phyloP scores from a whole-genome alignment of 768 basidiomycete species.

The Sarcodon aspratus region DNA sequence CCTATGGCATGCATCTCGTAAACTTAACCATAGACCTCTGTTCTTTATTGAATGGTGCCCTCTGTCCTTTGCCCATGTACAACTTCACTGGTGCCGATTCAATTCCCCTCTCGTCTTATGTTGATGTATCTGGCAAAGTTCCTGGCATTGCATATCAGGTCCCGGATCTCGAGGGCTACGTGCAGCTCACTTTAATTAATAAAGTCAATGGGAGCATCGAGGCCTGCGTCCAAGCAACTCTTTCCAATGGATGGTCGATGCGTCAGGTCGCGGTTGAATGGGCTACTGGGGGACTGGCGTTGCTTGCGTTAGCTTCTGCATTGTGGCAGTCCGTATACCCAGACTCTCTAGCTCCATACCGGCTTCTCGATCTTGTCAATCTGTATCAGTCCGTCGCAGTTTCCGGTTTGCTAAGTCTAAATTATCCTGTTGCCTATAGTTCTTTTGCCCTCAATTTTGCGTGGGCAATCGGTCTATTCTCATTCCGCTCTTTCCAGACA shows the following conservation, averaged over 20 bases:
- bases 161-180: conserved; percentile 88
- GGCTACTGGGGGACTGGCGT: conserved; percentile 54
- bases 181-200: conserved; percentile 64
- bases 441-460: conserved; percentile 80
- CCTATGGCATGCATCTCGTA: conserved; percentile 77
- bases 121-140: conserved; percentile 44
- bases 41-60: conserved; percentile 57
- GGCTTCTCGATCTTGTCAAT: conserved; percentile 71
- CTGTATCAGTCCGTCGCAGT: conserved; percentile 80
- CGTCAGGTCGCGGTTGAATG: conserved; percentile 69
- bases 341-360: conserved; percentile 52
- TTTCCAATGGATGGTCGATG: conserved; percentile 85
- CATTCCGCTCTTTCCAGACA: conserved; percentile 49
- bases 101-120: conserved; percentile 47
- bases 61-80: conserved; percentile 77
- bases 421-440: conserved; percentile 79
- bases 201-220: conserved; percentile 60
- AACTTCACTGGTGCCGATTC: conserved; percentile 81
- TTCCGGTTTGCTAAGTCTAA: conserved; percentile 69
- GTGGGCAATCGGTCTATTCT: conserved; percentile 76
- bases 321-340: conserved; percentile 45
- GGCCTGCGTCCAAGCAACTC: conserved; percentile 85
- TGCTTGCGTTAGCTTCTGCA: conserved; percentile 46
- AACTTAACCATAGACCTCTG: conserved; percentile 88
- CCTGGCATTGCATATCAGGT: conserved; percentile 77